Evolutionary conservation across 73 alveolate genomes (phyloP).

Genomic region (Loxodes magnus): DNA sequence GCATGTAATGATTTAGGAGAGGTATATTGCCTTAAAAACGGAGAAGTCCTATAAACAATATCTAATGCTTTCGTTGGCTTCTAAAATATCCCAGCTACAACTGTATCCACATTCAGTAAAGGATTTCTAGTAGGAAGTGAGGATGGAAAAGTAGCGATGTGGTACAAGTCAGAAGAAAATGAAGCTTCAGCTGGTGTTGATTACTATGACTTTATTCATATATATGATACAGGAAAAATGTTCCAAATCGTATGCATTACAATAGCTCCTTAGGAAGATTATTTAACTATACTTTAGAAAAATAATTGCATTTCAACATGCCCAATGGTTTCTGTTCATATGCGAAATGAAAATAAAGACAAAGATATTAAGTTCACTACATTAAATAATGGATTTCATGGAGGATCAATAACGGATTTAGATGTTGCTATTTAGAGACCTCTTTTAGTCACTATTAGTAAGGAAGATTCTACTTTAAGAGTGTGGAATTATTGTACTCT

Average conservation of each 20-base stretch:
- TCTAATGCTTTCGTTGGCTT: constrained; percentile 25
- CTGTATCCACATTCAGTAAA: constrained; percentile 36
- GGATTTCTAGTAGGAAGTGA: constrained; percentile 67
- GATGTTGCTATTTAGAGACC: constrained; percentile 98
- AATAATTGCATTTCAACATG: constrained; percentile 84
- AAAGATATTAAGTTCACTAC: constrained; percentile 85
- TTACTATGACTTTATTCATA: constrained; percentile 39
- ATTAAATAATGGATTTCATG: constrained; percentile 94
- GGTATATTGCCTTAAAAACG: constrained; percentile 50
- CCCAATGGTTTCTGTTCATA: not conserved
- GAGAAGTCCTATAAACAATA: constrained; percentile 43
- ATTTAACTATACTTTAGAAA: constrained; percentile 70
- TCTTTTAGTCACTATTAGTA: constrained; percentile 70
- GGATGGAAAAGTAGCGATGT: constrained; percentile 63
- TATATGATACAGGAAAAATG: constrained; percentile 41
- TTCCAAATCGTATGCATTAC: constrained; percentile 52
- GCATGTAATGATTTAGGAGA: constrained; percentile 68
- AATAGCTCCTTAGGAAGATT: constrained; percentile 72
- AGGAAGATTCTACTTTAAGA: constrained; percentile 83
- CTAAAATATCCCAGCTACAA: not conserved
- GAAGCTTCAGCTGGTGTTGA: constrained; percentile 28
- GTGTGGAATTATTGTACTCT: constrained; percentile 91
- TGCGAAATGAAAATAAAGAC: constrained; percentile 36
- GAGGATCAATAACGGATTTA: constrained; percentile 79
- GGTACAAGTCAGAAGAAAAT: constrained; percentile 70